Conservation (phyloP, 2,329 filamentous ascomycete genomes). For the Aspergillus hiratsukae region DNA sequence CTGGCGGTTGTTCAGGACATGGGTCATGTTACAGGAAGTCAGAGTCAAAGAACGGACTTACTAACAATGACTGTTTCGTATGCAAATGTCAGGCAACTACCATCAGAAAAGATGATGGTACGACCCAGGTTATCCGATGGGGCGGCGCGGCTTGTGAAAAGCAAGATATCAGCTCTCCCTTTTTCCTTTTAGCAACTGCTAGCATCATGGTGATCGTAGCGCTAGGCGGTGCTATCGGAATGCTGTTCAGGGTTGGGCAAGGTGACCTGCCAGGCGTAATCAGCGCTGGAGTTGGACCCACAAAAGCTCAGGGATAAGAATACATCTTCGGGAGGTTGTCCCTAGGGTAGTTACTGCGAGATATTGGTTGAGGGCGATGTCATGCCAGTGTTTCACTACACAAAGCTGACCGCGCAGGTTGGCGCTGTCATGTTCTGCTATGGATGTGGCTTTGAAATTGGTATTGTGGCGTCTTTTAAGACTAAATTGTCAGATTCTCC, state of each 20-base stretch:
- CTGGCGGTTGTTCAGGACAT: constrained; percentile 76
- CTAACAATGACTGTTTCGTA: constrained; percentile 62
- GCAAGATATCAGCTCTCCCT: constrained; percentile 80
- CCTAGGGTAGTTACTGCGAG: background rate
- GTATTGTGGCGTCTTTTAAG: background rate
- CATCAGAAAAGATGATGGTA: constrained; percentile 41
- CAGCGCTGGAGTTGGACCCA: constrained; percentile 81
- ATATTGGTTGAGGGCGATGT: background rate
- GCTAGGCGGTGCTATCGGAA: constrained; percentile 65
- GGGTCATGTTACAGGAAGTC: constrained; percentile 71
- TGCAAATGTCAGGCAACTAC: constrained; percentile 68
- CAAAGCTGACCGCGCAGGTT: background rate
- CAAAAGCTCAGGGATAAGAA: constrained; percentile 47
- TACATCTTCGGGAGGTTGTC: background rate
- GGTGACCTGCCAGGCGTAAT: constrained; percentile 90
- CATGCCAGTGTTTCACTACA: background rate
- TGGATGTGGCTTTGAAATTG: background rate
- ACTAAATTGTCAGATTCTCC: background rate
- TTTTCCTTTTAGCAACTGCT: constrained; percentile 80
- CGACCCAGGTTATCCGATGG: constrained; percentile 66
- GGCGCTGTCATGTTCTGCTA: background rate
- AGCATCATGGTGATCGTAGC: constrained; percentile 65
- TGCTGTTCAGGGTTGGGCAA: constrained; percentile 79
- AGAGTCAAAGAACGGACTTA: constrained; percentile 31
- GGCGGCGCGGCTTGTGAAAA: constrained; percentile 85